Conservation (phyloP, 202 grass and related monocot species). For the Schoenoplectus triqueter region DNA sequence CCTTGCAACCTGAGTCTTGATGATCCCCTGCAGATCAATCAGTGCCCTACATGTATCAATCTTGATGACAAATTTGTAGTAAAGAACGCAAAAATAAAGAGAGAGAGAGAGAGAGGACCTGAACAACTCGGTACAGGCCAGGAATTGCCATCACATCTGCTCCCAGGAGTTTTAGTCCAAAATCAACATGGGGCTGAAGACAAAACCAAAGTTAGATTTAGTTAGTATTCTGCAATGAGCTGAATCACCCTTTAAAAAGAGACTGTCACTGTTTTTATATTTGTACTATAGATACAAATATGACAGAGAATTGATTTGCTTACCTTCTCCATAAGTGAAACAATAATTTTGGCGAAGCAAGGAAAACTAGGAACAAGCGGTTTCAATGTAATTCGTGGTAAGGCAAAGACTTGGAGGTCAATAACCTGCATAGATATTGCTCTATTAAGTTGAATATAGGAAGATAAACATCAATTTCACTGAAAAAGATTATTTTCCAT, state of each 20-base stretch:
- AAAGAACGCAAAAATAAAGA: neutral
- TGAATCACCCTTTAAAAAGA: neutral
- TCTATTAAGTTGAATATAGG: slow-evolving; percentile 9
- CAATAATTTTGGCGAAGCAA: slow-evolving; percentile 71
- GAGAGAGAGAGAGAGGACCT: slow-evolving; percentile 45
- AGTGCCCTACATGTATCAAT: slow-evolving; percentile 29
- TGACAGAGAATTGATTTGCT: slow-evolving; percentile 3
- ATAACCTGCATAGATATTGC: slow-evolving; percentile 51
- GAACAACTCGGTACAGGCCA: slow-evolving; percentile 72
- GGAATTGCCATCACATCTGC: slow-evolving; percentile 80
- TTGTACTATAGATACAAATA: slow-evolving; percentile 17
- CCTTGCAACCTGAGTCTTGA: slow-evolving; percentile 73
- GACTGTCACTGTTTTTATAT: neutral
- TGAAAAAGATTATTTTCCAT: neutral
- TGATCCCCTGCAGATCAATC: slow-evolving; percentile 60
- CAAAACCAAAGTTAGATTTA: slow-evolving; percentile 23
- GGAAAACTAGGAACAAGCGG: slow-evolving; percentile 81
- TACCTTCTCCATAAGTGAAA: slow-evolving; percentile 93
- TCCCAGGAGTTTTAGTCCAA: slow-evolving; percentile 75
- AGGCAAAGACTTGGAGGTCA: slow-evolving; percentile 84
- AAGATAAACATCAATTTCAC: neutral
- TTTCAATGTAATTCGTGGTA: slow-evolving; percentile 78
- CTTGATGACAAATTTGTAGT: too few relatives aligned
- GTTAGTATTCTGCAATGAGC: neutral
- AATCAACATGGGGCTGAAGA: slow-evolving; percentile 83